Evolutionary conservation across 2,329 filamentous ascomycete genomes (phyloP).

Genomic region (Grosmannia serpens): DNA sequence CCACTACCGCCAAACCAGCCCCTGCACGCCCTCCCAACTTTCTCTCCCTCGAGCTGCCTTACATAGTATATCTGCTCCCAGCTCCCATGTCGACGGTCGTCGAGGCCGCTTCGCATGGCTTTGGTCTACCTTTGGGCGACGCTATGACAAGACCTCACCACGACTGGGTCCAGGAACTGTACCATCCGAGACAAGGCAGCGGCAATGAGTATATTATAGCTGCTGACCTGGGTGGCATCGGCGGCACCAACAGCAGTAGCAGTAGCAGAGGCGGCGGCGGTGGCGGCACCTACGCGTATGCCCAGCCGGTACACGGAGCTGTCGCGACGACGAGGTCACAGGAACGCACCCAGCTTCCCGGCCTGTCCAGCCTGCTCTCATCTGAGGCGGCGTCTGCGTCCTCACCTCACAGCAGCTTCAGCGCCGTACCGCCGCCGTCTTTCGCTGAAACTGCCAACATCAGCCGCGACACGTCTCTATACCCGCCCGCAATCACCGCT

Average conservation of each 20-base stretch:
- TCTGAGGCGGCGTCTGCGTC: background rate
- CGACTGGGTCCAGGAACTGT: constrained; percentile 20
- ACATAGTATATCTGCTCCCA: background rate
- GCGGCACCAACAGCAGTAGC: background rate
- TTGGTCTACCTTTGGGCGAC: constrained; percentile 21
- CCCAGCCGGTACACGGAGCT: background rate
- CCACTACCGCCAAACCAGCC: background rate
- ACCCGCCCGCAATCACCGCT: background rate
- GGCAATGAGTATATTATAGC: background rate
- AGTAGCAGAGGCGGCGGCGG: background rate
- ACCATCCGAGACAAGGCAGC: constrained; percentile 14
- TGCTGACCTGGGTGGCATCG: background rate
- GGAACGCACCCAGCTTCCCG: constrained; percentile 13
- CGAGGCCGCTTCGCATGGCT: constrained; percentile 18
- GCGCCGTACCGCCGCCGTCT: background rate
- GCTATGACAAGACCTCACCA: constrained; percentile 24
- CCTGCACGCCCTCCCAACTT: background rate
- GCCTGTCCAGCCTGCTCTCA: constrained; percentile 17
- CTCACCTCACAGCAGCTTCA: background rate
- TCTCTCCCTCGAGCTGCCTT: background rate
- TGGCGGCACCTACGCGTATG: background rate
- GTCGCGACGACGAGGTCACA: background rate
- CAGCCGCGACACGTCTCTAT: background rate
- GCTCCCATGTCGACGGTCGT: constrained; percentile 23
- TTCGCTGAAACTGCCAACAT: background rate